Percentiles rank a stretch among this genome's conserved stretches.
Conservation (phyloP, 306 rosid genomes). For the Cicer chorassanicum region DNA sequence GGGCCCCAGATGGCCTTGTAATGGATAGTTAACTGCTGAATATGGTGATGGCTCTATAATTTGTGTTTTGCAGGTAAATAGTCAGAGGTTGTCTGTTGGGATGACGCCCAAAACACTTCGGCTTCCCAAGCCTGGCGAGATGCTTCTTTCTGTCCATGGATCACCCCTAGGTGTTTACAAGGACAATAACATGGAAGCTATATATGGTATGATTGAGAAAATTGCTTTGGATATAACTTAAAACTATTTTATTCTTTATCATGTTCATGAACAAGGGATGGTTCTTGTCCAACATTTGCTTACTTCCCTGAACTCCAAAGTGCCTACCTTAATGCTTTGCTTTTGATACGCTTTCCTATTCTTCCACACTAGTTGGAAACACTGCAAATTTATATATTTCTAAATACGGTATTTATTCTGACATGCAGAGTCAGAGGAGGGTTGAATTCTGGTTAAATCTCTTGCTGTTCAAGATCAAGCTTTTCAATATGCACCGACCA, state of each 20-base stretch:
- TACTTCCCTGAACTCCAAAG: conserved; percentile 13
- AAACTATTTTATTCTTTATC: conserved; percentile 29
- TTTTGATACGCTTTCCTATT: conserved; percentile 12
- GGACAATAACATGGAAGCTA: conserved; percentile 94
- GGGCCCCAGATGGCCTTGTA: background rate
- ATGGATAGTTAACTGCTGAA: conserved; percentile 9
- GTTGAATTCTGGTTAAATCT: conserved; percentile 44
- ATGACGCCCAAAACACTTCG: conserved; percentile 85
- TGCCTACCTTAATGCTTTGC: background rate
- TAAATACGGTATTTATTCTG: conserved; percentile 43
- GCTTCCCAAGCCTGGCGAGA: conserved; percentile 87
- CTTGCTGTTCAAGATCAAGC: conserved; percentile 33
- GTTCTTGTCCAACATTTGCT: background rate
- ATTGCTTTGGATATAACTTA: conserved; percentile 6
- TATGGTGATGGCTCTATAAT: conserved; percentile 1
- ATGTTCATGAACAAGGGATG: conserved; percentile 17
- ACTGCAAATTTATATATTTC: conserved; percentile 25
- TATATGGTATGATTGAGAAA: conserved; percentile 59
- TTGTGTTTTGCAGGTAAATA: conserved; percentile 58
- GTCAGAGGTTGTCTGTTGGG: conserved; percentile 83
- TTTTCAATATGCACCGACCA: background rate
- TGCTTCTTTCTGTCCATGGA: conserved; percentile 87
- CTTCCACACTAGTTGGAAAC: background rate
- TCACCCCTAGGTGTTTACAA: conserved; percentile 88
- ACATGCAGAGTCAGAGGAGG: conserved; percentile 73